Evolutionary conservation across 208 protist species (phyloP), one percentile per base, ranked within the genome.

Genomic region (Trypanosoma congolense): DNA sequence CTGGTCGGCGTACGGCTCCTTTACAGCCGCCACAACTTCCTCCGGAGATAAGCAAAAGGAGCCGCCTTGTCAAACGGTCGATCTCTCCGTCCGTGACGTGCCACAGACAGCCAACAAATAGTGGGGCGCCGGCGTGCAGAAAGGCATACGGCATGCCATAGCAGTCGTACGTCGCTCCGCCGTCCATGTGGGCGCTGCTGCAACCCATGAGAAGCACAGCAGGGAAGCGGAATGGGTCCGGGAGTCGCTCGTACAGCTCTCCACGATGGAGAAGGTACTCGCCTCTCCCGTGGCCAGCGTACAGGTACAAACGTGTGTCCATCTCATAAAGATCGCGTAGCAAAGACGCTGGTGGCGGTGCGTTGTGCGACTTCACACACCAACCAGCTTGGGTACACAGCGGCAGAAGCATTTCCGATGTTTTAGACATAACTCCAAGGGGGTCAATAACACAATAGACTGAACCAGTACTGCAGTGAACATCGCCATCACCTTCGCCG

Each of bases 11-110:
- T 9, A 42, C 5, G 38, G 30, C 30, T 9, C 3, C n/a, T 6
- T 46, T 31, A 14, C 26, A 29, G 21, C 36, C 21, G 4, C 28
- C 31, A 19, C 29, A 57, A 36, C n/a, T 26, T 2, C 28, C 31
- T 14, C 49, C 50, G 28, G 51, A 33, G 18, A 67, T 19, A 4
- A 56, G 8, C 26, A 30, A 29, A 14, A 93, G 44, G 3, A 88
- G 55, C 16, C 70, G 70, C 14, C 45, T 51, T 21, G 82, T 86
- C 21, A 90, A 62, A 26, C 74, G 65, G 53, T 93, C 86, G 14
- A 88, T 75, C 35, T 93, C 86, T 4, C 72, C 77, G 61, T 87
- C 80, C 10, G 82, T 90, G 22, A 93, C 72, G 50, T 93, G 80
- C 78, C 80, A 87, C 41, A 90, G 59, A 51, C 77, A 90, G 0